Conservation (phyloP, 2,329 filamentous ascomycete species). For the Trichoderma sp. region DNA sequence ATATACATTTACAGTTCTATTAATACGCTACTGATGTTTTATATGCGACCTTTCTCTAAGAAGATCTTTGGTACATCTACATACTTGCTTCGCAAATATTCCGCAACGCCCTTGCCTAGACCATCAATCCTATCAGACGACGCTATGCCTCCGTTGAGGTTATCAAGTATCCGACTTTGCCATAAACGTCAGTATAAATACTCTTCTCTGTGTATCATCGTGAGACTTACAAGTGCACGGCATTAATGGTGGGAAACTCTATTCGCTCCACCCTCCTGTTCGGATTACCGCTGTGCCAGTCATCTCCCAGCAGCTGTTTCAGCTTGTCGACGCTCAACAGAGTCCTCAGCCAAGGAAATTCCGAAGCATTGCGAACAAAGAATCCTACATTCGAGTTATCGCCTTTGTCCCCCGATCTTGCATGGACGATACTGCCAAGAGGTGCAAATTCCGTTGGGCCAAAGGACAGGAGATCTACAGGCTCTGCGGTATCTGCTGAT, state of each 20-base stretch:
- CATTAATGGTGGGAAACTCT: constrained; percentile 44
- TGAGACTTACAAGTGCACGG: constrained; percentile 33
- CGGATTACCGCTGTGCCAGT: constrained; percentile 39
- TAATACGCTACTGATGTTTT: not conserved
- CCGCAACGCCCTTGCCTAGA: constrained; percentile 48
- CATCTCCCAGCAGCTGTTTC: constrained; percentile 41
- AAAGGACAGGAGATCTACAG: constrained; percentile 32
- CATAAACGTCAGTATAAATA: constrained; percentile 13
- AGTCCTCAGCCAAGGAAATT: constrained; percentile 49
- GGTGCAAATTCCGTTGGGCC: constrained; percentile 35
- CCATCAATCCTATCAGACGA: constrained; percentile 47
- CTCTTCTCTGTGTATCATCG: not conserved
- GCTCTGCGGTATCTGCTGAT: constrained; percentile 33
- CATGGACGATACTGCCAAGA: constrained; percentile 37
- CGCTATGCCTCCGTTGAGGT: constrained; percentile 47
- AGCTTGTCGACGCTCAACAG: constrained; percentile 45
- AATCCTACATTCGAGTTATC: constrained; percentile 49
- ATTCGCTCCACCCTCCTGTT: constrained; percentile 45
- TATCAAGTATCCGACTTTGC: constrained; percentile 43
- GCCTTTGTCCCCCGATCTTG: constrained; percentile 45
- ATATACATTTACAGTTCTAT: not conserved
- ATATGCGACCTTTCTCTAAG: constrained; percentile 43
- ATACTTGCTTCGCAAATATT: constrained; percentile 48
- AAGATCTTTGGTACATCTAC: constrained; percentile 49
- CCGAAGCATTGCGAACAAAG: constrained; percentile 46